phyloP scores from a whole-genome alignment of 257 asterid species.

The Ophiorrhiza pumila region DNA sequence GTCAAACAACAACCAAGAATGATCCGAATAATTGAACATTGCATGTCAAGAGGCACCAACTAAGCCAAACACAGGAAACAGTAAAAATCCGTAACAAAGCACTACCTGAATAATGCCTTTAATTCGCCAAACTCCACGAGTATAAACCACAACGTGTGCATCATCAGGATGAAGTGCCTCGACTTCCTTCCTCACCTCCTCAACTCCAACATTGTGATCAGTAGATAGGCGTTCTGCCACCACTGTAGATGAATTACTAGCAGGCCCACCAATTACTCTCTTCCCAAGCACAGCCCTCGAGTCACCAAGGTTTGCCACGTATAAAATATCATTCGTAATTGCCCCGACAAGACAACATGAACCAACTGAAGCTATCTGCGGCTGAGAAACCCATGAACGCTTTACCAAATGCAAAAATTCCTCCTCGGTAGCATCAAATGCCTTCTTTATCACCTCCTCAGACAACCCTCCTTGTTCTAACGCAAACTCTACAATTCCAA shows the following conservation, averaged over 20 bases:
- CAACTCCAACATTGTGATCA: conserved; percentile 40
- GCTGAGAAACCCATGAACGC: conserved; percentile 32
- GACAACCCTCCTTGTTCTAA: conserved; percentile 37
- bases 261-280: conserved; percentile 17
- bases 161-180: conserved; percentile 47
- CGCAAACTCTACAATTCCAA: conserved; percentile 26
- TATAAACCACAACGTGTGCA: conserved; percentile 33
- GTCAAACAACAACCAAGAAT: neutral
- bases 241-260: conserved; percentile 18
- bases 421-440: conserved; percentile 35
- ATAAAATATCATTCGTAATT: conserved; percentile 29
- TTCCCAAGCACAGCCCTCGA: conserved; percentile 43
- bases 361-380: conserved; percentile 41
- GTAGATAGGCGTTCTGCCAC: conserved; percentile 39
- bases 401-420: conserved; percentile 34
- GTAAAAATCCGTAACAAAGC: neutral
- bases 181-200: conserved; percentile 43
- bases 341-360: conserved; percentile 43
- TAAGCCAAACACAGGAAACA: neutral
- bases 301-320: conserved; percentile 44
- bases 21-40: neutral
- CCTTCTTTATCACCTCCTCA: conserved; percentile 39
- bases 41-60: neutral
- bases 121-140: conserved; percentile 45
- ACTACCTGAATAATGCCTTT: conserved; percentile 46